phyloP scores from a whole-genome alignment of 1,139 yeast genomes.

The Geotrichum histeridarum region DNA sequence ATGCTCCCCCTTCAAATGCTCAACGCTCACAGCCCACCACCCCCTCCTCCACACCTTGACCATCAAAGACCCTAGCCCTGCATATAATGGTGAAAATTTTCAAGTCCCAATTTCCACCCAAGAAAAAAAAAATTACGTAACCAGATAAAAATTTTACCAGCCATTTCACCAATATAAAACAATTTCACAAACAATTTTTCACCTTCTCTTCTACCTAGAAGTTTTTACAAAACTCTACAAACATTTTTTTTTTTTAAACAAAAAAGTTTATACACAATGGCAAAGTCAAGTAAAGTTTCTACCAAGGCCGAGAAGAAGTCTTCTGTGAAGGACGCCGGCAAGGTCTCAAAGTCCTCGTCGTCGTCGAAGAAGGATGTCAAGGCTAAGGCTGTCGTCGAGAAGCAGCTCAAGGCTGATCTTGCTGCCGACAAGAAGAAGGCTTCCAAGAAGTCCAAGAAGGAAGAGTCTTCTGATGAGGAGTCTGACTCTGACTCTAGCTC shows the following conservation, averaged over 20 bases:
- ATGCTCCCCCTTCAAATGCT: no score
- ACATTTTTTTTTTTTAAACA: not conserved
- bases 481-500: slow-evolving; percentile 7
- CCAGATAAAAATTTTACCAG: not conserved
- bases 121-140: not conserved
- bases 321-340: slow-evolving; percentile 8
- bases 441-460: slow-evolving; percentile 12
- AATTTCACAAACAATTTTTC: not conserved
- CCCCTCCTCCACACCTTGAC: no score
- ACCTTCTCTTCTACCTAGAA: not conserved
- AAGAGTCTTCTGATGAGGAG: slow-evolving; percentile 12
- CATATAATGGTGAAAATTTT: no score
- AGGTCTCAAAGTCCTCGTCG: slow-evolving; percentile 8
- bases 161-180: slow-evolving; percentile 3
- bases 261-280: slow-evolving; percentile 1
- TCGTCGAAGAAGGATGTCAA: slow-evolving; percentile 9
- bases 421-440: slow-evolving; percentile 11
- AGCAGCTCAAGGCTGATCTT: slow-evolving; percentile 11
- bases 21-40: no score
- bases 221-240: not conserved
- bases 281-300: slow-evolving; percentile 9
- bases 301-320: slow-evolving; percentile 1
- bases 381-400: slow-evolving; percentile 5
- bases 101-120: no score
- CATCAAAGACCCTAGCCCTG: no score